phyloP scores from a whole-genome alignment of 1,139 yeast genomes.

The Magnusiomyces sp. region DNA sequence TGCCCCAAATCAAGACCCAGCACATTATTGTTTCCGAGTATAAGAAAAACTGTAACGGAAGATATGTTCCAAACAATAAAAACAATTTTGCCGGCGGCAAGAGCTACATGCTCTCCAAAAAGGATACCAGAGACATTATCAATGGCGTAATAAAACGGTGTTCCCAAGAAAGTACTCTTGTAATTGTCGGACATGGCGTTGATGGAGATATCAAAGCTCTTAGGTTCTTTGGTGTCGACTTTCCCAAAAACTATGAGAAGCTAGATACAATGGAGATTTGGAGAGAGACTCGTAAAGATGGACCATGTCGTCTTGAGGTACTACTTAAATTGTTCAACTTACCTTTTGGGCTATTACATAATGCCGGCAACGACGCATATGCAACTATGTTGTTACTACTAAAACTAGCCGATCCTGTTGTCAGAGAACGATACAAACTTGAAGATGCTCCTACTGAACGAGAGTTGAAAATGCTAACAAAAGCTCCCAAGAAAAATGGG shows the following conservation, averaged over 20 bases:
- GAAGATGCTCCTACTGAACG: constrained; percentile 24
- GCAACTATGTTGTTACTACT: constrained; percentile 51
- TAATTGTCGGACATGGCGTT: constrained; percentile 65
- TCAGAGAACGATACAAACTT: constrained; percentile 31
- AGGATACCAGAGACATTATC: too few relatives aligned
- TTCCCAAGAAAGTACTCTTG: too few relatives aligned
- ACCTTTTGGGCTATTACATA: constrained; percentile 60
- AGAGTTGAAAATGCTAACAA: too few relatives aligned
- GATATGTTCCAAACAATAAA: constrained; percentile 55
- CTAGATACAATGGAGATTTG: constrained; percentile 51
- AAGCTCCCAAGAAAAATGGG: too few relatives aligned
- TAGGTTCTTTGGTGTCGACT: constrained; percentile 37
- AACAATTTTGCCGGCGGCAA: constrained; percentile 47
- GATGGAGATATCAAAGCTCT: constrained; percentile 54
- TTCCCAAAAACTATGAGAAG: constrained; percentile 34
- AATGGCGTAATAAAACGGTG: too few relatives aligned
- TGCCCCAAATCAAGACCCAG: constrained; percentile 15
- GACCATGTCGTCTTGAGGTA: constrained; percentile 44
- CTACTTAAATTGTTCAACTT: constrained; percentile 45
- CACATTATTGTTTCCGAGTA: constrained; percentile 55
- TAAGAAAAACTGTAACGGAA: constrained; percentile 42
- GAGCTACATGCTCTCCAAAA: too few relatives aligned
- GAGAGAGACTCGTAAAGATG: constrained; percentile 25
- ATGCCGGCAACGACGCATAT: constrained; percentile 80
- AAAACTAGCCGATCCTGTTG: constrained; percentile 47